Evolutionary conservation across 2,329 filamentous ascomycete genomes (phyloP), one percentile per base, ranked within the genome.

Genomic region (Rosellinia necatrix): DNA sequence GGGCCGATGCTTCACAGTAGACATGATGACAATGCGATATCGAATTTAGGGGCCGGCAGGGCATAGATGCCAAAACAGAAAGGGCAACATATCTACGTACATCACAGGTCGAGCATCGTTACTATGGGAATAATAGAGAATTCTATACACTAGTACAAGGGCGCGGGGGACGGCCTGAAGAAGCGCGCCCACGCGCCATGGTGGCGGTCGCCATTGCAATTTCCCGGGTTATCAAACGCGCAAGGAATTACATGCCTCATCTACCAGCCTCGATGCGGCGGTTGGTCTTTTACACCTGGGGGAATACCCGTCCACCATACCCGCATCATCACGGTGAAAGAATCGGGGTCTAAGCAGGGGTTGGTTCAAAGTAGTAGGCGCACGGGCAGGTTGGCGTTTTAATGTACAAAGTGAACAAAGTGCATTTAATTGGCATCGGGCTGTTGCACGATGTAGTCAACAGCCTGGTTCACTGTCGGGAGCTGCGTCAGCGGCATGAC

Each of bases 401-500:
- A 69, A 63, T 68, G 57, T 70, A 70, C 68, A 69, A 53, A 43
- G 56, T 48, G n/a, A 52, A 21, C 8, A n/a, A n/a, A n/a, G 13
- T 46, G 12, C 17, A 17, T 62, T 59, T 79, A 84, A 87, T 83
- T 85, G 83, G 92, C 92, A 77, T 96, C 92, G 71, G 92, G 92
- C 81, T 96, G 92, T 77, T 85, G 86, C 72, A 92, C 76, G 79
- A 97, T 96, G 82, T 97, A 97, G 74, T 92, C 87, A 65, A 96
- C 91, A 67, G 92, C 92, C 83, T 96, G 90, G 77, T 94, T 90
- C 69, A 97, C 92, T 96, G 70, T 64, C 51, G 12, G 27, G 1
- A 22, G 12, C 19, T 8, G n/a, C 32, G 64, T 69, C 64, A 66
- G 63, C 44, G n/a, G n/a, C 12, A 24, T 13, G 12, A 30, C 19